Evolutionary conservation across 139 green algal species (phyloP), one percentile per base, ranked within the genome.

Genomic region (Eudorina sp.): DNA sequence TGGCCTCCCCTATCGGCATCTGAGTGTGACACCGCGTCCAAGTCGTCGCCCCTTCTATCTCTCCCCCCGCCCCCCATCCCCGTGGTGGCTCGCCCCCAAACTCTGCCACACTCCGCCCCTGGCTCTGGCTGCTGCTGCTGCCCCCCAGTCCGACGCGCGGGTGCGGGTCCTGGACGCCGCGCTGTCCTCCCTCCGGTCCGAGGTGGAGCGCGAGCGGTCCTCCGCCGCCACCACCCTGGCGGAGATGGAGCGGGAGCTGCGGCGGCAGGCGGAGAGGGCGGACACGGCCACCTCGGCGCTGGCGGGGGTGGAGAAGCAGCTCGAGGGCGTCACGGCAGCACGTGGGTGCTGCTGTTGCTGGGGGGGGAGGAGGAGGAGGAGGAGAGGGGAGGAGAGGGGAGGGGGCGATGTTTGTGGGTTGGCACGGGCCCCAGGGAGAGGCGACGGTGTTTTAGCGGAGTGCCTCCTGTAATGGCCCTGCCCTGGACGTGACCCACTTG

Each of bases 171-270:
- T 86, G 60, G 80, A 86, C 43, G 55, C 80, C 16, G 36, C 60
- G 11, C 80, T 86, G 41, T 27, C 83, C 69, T 82, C 83, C 2
- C 51, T 75, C 34, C 83, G 83, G 8, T 25, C 69, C 16, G 87
- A 91, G 68, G 0, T 66, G 45, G 79, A 88, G 78, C 51, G 51
- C 6, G 73, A 74, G 62, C 83, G 76, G 38, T n/a, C 64, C 1
- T 27, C 43, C 3, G 73, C 75, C 0, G 84, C 88, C 6, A 29
- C 36, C 27, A 64, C 40, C 19, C 4, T 27, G 7, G 36, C 14
- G 19, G 74, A 81, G 36, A 58, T 93, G 85, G 85, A 92, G 82
- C 41, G 80, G 53, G 85, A 93, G 82, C 58, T 89, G 53, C 40
- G 41, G 84, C 64, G 79, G 45, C 78, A 89, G 77, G n/a, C 55